Evolutionary conservation across 345 rosid species (phyloP).

Genomic region (Ricinus communis): DNA sequence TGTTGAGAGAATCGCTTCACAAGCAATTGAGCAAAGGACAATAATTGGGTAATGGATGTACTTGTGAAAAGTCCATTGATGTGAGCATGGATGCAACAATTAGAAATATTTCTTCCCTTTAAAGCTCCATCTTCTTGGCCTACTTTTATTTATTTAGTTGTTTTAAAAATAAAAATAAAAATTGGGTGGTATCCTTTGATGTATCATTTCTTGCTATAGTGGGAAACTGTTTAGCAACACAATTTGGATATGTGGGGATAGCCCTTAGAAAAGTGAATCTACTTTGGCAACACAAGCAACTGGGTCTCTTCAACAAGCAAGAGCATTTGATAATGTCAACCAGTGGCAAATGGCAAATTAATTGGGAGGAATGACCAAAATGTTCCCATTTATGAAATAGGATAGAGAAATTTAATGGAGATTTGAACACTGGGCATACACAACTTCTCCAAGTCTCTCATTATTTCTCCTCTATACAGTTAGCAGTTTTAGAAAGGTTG

Average conservation of each 20-base stretch:
- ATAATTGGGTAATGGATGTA: not conserved
- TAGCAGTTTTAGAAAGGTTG: no score
- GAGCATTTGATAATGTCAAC: no score
- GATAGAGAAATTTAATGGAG: no score
- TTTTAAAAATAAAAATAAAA: no score
- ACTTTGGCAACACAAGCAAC: not conserved
- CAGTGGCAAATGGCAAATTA: not conserved
- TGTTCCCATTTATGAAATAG: no score
- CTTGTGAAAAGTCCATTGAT: not conserved
- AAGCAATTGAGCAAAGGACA: not conserved
- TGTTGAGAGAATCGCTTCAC: not conserved
- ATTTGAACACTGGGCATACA: no score
- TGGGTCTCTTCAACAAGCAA: not conserved
- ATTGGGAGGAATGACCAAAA: no score
- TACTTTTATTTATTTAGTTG: not conserved
- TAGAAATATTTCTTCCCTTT: not conserved
- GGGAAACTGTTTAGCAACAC: not conserved
- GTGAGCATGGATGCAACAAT: not conserved
- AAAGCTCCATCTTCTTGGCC: not conserved
- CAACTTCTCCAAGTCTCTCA: no score
- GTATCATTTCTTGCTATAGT: not conserved
- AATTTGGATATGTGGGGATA: conserved; percentile 3
- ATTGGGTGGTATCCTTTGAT: no score
- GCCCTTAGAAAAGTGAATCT: not conserved
- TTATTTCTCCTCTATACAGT: no score